These are phyloP conservation scores for Trametes maxima DNA, from an alignment of 768 basidiomycete species.

Conservation along the genomic window DNA sequence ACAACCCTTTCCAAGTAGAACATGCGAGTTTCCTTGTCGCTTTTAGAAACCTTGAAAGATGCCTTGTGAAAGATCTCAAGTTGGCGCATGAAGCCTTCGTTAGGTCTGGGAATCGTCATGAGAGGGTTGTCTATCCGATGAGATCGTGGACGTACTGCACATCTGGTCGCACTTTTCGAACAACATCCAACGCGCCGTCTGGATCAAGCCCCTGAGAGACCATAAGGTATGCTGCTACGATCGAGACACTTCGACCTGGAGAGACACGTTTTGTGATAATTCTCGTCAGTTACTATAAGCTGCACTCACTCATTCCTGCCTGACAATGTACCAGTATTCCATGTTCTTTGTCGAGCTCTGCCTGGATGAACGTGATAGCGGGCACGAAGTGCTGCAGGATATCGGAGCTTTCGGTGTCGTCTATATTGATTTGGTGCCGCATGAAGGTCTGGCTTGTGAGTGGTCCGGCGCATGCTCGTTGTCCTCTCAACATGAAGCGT, in stretches of 20 bases:
- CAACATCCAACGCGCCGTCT: slow-evolving; percentile 65
- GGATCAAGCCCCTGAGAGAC: slow-evolving; percentile 60
- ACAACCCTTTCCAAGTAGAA: slow-evolving; percentile 82
- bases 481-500: slow-evolving; percentile 19
- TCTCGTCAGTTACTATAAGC: neutral
- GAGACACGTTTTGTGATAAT: neutral
- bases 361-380: slow-evolving; percentile 81
- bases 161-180: slow-evolving; percentile 64
- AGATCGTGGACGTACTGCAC: slow-evolving; percentile 57
- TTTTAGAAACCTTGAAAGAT: slow-evolving; percentile 64
- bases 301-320: slow-evolving; percentile 78
- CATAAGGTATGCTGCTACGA: slow-evolving; percentile 91
- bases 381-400: slow-evolving; percentile 77
- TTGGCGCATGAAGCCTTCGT: slow-evolving; percentile 78
- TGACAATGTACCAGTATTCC: slow-evolving; percentile 90
- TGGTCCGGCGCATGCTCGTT: slow-evolving; percentile 1
- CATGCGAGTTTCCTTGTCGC: slow-evolving; percentile 72
- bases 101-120: slow-evolving; percentile 59
- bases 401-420: slow-evolving; percentile 76
- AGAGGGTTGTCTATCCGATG: neutral
- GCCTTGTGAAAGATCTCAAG: slow-evolving; percentile 79
- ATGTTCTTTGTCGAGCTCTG: slow-evolving; percentile 71
- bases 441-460: slow-evolving; percentile 64
- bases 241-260: slow-evolving; percentile 81
- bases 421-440: slow-evolving; percentile 75